Base-by-base conservation (phyloP, 805 yeast genomes). In the Babjeviella inositovora region DNA sequence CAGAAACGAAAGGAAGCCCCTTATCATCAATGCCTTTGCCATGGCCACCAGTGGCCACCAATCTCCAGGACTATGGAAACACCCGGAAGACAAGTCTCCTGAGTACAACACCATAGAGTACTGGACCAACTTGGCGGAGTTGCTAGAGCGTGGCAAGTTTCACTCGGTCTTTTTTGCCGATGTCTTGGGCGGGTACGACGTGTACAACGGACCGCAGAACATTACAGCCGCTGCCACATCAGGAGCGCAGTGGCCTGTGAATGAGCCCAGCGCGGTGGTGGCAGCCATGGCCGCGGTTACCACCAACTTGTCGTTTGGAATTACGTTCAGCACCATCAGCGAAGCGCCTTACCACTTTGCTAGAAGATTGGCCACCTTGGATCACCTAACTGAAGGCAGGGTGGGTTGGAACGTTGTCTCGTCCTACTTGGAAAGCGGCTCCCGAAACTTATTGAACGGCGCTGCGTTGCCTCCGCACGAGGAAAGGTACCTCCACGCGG, bases 231-330 rank as follows among this genome's bases (percentile, higher is more conserved):
- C 57, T 17, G 55, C 57, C 5, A 37, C 28, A 18, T 26, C 39
- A n/a, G 48, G 47, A 21, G 34, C 39, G 19, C 42, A 40, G 27
- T 51, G 45, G 41, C 58, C 58, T 12, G 43, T 47, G 13, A 40
- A 41, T 27, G 58, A 52, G 22, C 58, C 57, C 14, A 47, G 53
- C 28, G 53, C 53, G 8, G 40, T 45, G 5, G 46, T 54, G 4
- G 30, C 52, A 5, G 58, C 57, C 3, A 50, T 57, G 48, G 62
- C 64, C 14, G 44, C 57, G 5, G 50, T 13, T 35, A 47, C 22
- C 38, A 45, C 32, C 19, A 32, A 39, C 18, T 24, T 45, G 11
- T 28, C 38, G n/a, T 43, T 45, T 30, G 49, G 45, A 13, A 32
- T 43, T n/a, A 45, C 50, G 8, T 41, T 39, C 23, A 31, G 39